Conservation (phyloP, 202 grass and related monocot genomes). For the Hordeum pubiflorum region DNA sequence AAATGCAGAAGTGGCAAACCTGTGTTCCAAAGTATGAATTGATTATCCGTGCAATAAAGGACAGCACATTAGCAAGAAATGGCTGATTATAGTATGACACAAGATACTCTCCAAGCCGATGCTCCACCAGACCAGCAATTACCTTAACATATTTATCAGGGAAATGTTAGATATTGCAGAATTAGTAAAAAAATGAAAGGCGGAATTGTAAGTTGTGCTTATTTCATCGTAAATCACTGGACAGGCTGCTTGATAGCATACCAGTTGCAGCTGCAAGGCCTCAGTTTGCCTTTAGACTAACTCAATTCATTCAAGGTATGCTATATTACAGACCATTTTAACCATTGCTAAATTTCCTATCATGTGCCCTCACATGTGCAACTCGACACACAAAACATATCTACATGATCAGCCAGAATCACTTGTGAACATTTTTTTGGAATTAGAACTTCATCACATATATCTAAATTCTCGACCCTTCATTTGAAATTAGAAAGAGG, state of each 20-base stretch:
- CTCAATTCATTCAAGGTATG: not conserved
- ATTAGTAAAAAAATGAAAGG: not conserved
- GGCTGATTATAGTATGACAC: constrained; percentile 66
- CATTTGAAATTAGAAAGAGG: not conserved
- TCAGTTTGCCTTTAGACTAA: not conserved
- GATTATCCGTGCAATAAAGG: constrained; percentile 69
- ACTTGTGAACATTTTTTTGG: not conserved
- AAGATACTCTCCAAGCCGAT: constrained; percentile 72
- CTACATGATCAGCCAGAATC: not conserved
- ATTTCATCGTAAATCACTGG: not conserved
- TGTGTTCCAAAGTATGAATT: constrained; percentile 99
- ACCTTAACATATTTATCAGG: constrained; percentile 47
- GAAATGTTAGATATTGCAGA: not conserved
- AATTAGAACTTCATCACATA: not conserved
- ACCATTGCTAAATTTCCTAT: not conserved
- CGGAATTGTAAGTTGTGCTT: not conserved
- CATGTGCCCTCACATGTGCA: constrained; percentile 4
- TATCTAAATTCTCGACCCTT: not conserved
- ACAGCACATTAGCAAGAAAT: constrained; percentile 61
- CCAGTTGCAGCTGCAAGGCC: not conserved
- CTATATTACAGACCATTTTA: constrained; percentile 8
- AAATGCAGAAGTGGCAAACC: constrained; percentile 40
- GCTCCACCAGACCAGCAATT: constrained; percentile 90
- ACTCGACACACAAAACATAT: not conserved
- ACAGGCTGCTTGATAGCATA: not conserved